A percentile compares a stretch with the other conserved stretches of the same genome.
These are phyloP conservation scores for Arachis hypogaea DNA, from an alignment of 306 rosid genomes.

Conservation along the genomic window DNA sequence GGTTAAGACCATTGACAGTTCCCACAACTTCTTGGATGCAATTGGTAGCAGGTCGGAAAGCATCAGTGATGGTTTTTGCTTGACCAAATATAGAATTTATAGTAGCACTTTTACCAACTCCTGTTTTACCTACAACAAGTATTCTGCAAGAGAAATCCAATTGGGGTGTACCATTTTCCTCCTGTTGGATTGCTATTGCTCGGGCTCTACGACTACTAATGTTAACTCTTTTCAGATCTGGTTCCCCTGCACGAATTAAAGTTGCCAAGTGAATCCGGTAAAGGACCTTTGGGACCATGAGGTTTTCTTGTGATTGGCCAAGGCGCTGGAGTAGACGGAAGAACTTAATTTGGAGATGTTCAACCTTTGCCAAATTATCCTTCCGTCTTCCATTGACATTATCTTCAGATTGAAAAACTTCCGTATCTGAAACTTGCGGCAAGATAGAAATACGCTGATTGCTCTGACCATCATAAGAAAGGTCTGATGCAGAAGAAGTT, in stretches of 20 bases:
- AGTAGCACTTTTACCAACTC: conserved; percentile 99
- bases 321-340: conserved; percentile 68
- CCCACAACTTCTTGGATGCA: conserved; percentile 80
- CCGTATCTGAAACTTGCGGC: conserved; percentile 48
- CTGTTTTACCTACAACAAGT: conserved; percentile 92
- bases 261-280: conserved; percentile 92
- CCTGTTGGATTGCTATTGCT: conserved; percentile 64
- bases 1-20: conserved; percentile 67
- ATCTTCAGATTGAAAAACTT: conserved; percentile 44
- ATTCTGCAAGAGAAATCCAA: conserved; percentile 76
- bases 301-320: conserved; percentile 71
- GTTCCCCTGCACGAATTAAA: conserved; percentile 74
- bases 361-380: conserved; percentile 66
- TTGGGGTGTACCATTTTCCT: conserved; percentile 59
- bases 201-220: conserved; percentile 53
- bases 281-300: conserved; percentile 79
- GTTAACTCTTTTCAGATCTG: conserved; percentile 70
- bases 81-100: conserved; percentile 89
- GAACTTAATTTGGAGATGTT: conserved; percentile 77
- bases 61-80: conserved; percentile 71
- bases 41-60: conserved; percentile 91
- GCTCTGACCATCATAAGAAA: conserved; percentile 52
- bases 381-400: conserved; percentile 39
- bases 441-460: conserved; percentile 44
- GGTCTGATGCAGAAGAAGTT: conserved; percentile 42